Evolutionary conservation across 1,284 basidiomycete genomes (phyloP).

Genomic region (Ganoderma meredithae): DNA sequence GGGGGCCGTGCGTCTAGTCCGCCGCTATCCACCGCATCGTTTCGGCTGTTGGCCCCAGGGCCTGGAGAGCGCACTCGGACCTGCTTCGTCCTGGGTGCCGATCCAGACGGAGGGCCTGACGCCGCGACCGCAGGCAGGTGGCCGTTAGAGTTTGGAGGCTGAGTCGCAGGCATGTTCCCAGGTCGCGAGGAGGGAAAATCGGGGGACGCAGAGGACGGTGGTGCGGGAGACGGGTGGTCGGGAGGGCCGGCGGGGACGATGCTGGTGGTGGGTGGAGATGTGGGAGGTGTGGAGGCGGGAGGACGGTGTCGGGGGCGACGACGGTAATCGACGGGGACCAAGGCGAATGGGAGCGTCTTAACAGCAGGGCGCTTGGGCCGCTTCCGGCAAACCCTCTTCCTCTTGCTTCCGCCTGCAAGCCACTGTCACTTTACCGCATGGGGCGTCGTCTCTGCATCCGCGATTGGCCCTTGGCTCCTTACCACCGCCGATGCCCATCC

Average conservation of each 20-base stretch:
- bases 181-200: neutral
- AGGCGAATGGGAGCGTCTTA: conserved; percentile 30
- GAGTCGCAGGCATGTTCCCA: conserved; percentile 28
- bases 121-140: conserved; percentile 27
- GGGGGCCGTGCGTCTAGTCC: conserved; percentile 46
- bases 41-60: conserved; percentile 24
- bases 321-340: conserved; percentile 22
- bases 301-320: conserved; percentile 27
- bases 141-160: conserved; percentile 29
- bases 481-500: conserved; percentile 22
- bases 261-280: conserved; percentile 3
- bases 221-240: neutral
- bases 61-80: conserved; percentile 31
- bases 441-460: conserved; percentile 8
- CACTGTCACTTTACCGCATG: conserved; percentile 29
- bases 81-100: conserved; percentile 30
- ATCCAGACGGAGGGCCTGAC: conserved; percentile 22
- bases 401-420: conserved; percentile 27
- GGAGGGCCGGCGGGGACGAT: neutral
- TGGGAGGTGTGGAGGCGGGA: conserved; percentile 7
- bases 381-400: conserved; percentile 17
- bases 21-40: conserved; percentile 23
- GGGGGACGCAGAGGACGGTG: conserved; percentile 1
- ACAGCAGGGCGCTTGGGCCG: conserved; percentile 23
- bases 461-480: conserved; percentile 14